These are phyloP conservation scores for Aureobasidium sp. DNA, from an alignment of 2,329 filamentous ascomycete species.

Conservation along the genomic window DNA sequence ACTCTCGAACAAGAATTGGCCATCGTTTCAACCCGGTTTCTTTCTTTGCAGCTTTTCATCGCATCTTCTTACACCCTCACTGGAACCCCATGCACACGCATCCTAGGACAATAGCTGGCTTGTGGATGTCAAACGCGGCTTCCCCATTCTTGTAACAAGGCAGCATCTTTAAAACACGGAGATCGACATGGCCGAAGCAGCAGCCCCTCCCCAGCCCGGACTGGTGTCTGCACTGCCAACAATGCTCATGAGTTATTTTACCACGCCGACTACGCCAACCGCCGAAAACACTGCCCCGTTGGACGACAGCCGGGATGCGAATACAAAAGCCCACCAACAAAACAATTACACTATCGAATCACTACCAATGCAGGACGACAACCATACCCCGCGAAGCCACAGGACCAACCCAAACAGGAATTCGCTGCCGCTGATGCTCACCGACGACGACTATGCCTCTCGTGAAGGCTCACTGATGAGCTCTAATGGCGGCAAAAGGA, in stretches of 20 bases:
- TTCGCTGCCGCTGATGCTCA: conserved; percentile 26
- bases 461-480: conserved; percentile 22
- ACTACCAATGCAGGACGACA: background rate
- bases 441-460: conserved; percentile 28
- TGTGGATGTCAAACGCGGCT: background rate
- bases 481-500: conserved; percentile 17
- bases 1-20: conserved; percentile 5
- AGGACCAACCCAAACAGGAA: conserved; percentile 2
- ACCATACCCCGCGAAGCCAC: background rate
- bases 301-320: background rate
- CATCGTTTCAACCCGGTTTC: background rate
- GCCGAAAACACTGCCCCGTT: background rate
- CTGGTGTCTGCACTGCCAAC: conserved; percentile 26
- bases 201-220: conserved; percentile 4
- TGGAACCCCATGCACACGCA: background rate
- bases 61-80: background rate
- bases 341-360: conserved; percentile 4
- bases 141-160: conserved; percentile 2
- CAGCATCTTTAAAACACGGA: background rate
- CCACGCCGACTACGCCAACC: background rate
- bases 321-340: background rate
- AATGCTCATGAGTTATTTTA: conserved; percentile 27
- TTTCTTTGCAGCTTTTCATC: background rate
- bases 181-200: background rate
- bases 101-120: background rate